These are phyloP conservation scores for Plectosphaerella cucumerina DNA, from an alignment of 2,329 filamentous ascomycete genomes.

Conservation along the genomic window DNA sequence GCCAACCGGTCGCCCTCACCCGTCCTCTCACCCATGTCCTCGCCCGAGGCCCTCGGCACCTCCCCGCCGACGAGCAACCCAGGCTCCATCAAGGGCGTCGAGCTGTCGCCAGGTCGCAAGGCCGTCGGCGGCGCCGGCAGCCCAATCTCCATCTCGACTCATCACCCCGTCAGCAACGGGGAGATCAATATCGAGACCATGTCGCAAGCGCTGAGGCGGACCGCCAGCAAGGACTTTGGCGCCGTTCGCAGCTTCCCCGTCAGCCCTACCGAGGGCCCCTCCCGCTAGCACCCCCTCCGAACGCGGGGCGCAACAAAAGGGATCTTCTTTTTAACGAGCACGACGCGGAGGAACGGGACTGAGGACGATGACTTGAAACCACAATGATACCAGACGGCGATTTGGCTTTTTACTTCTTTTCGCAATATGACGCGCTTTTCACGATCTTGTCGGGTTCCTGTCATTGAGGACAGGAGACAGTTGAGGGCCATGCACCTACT, in stretches of 20 bases:
- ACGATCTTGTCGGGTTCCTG: too few relatives aligned
- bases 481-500: too few relatives aligned
- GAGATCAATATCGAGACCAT: constrained; percentile 92
- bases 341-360: background rate
- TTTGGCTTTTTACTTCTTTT: background rate
- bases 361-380: background rate
- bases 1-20: constrained; percentile 73
- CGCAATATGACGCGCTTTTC: too few relatives aligned
- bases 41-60: constrained; percentile 55
- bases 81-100: constrained; percentile 69
- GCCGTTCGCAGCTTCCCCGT: constrained; percentile 50
- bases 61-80: constrained; percentile 76
- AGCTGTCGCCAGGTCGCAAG: constrained; percentile 60
- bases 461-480: too few relatives aligned
- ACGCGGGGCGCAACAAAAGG: background rate
- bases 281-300: background rate
- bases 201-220: constrained; percentile 81
- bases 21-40: constrained; percentile 73
- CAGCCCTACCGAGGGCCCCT: constrained; percentile 47
- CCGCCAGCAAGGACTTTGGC: constrained; percentile 75
- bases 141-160: constrained; percentile 46
- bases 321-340: background rate
- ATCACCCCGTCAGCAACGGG: constrained; percentile 49
- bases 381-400: constrained; percentile 1
- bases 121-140: constrained; percentile 65